Evolutionary conservation across 2,329 filamentous ascomycete species (phyloP).

Genomic region (Berkeleyomyces basicola): DNA sequence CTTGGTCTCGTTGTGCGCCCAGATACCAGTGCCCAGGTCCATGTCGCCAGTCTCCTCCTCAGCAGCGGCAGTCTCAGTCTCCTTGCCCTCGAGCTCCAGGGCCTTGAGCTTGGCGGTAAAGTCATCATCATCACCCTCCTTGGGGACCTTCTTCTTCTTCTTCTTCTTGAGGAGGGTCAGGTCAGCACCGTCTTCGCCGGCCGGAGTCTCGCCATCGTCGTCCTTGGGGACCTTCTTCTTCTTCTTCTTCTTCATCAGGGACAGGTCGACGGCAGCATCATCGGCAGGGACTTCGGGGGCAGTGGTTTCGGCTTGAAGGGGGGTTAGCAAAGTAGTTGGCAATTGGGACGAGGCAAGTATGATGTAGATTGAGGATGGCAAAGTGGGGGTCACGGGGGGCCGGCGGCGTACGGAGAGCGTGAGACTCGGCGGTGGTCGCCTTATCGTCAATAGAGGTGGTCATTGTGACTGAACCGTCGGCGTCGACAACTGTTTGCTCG

Average conservation of each 20-base stretch:
- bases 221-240: constrained; percentile 41
- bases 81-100: constrained; percentile 44
- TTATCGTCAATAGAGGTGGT: constrained; percentile 56
- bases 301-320: constrained; percentile 21
- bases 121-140: constrained; percentile 42
- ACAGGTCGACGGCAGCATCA: constrained; percentile 34
- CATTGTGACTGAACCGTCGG: constrained; percentile 71
- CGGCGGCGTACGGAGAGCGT: constrained; percentile 50
- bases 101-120: constrained; percentile 45
- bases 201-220: constrained; percentile 30
- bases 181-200: constrained; percentile 35
- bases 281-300: constrained; percentile 38
- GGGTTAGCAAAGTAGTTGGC: background rate
- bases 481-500: constrained; percentile 72
- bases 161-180: constrained; percentile 73
- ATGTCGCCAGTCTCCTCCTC: constrained; percentile 57
- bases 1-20: constrained; percentile 63
- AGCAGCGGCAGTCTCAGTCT: constrained; percentile 38
- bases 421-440: constrained; percentile 63
- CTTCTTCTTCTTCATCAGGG: constrained; percentile 63
- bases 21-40: constrained; percentile 78
- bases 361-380: background rate
- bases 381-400: constrained; percentile 14
- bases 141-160: constrained; percentile 41
- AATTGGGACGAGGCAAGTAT: background rate